Evolutionary conservation across 768 basidiomycete species (phyloP).

Genomic region (Kwoniella bestiolae): DNA sequence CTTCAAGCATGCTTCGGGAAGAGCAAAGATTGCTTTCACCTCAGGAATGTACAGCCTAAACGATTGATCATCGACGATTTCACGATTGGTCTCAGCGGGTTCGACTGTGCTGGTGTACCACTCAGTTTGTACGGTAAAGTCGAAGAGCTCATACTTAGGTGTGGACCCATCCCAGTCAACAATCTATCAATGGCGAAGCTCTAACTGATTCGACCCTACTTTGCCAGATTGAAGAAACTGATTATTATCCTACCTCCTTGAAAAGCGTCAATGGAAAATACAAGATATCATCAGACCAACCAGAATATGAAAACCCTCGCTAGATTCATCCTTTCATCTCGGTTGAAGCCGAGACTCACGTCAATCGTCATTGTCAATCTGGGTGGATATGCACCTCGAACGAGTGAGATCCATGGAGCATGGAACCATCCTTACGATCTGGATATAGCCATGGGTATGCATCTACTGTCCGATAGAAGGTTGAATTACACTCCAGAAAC

Average conservation of each 20-base stretch:
- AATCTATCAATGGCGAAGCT: not conserved
- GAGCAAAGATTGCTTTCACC: not conserved
- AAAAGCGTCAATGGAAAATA: not conserved
- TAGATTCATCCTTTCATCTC: not conserved
- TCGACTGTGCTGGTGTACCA: not conserved
- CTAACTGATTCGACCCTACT: not conserved
- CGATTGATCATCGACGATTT: not conserved
- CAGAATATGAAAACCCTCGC: not conserved
- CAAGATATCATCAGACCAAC: not conserved
- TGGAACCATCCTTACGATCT: not conserved
- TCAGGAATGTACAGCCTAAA: not conserved
- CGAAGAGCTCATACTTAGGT: not conserved
- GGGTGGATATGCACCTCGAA: not conserved
- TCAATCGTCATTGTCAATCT: not conserved
- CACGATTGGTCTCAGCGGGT: not conserved
- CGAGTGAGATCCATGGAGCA: not conserved
- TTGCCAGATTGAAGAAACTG: not conserved
- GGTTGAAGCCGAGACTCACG: not conserved
- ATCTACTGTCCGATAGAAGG: not conserved
- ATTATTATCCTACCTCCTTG: not conserved
- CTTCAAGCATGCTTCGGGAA: not conserved
- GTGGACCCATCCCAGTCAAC: not conserved
- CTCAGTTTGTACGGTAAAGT: not conserved
- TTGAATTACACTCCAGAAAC: not conserved
- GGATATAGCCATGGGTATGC: not conserved